These are phyloP conservation scores for Pisolithus sp. DNA, from an alignment of 768 basidiomycete genomes.

Conservation along the genomic window DNA sequence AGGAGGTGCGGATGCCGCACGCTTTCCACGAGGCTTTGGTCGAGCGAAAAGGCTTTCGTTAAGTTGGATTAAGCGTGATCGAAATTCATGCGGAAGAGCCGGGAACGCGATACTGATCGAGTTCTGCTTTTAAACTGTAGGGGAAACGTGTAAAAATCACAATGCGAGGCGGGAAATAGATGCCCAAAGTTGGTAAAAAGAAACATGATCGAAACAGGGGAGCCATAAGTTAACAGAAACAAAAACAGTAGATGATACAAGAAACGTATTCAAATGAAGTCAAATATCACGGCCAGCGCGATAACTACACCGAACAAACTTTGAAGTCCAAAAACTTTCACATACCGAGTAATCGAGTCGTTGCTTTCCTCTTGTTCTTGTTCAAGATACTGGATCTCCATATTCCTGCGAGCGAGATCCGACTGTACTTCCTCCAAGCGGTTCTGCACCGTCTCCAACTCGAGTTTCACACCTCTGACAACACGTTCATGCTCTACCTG, in stretches of 20 bases:
- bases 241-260: not conserved
- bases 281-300: slow-evolving; percentile 51
- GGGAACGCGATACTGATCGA: slow-evolving; percentile 41
- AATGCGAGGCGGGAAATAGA: slow-evolving; percentile 34
- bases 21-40: slow-evolving; percentile 31
- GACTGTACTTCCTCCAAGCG: slow-evolving; percentile 51
- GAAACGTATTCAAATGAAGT: slow-evolving; percentile 36
- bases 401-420: slow-evolving; percentile 60
- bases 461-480: slow-evolving; percentile 44
- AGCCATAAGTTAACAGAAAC: not conserved
- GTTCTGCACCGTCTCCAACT: slow-evolving; percentile 47
- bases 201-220: not conserved
- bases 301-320: slow-evolving; percentile 46
- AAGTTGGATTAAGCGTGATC: slow-evolving; percentile 1
- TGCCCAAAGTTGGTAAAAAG: slow-evolving; percentile 12
- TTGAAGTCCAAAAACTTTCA: slow-evolving; percentile 53
- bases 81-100: slow-evolving; percentile 17
- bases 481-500: slow-evolving; percentile 60
- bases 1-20: slow-evolving; percentile 21
- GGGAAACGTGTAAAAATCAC: slow-evolving; percentile 17
- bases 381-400: slow-evolving; percentile 80
- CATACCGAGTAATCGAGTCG: slow-evolving; percentile 76
- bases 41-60: slow-evolving; percentile 3
- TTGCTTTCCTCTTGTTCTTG: slow-evolving; percentile 72
- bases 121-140: slow-evolving; percentile 61